Evolutionary conservation across 2,329 filamentous ascomycete species (phyloP).

Genomic region (Hawksworthiomyces lignivorus): DNA sequence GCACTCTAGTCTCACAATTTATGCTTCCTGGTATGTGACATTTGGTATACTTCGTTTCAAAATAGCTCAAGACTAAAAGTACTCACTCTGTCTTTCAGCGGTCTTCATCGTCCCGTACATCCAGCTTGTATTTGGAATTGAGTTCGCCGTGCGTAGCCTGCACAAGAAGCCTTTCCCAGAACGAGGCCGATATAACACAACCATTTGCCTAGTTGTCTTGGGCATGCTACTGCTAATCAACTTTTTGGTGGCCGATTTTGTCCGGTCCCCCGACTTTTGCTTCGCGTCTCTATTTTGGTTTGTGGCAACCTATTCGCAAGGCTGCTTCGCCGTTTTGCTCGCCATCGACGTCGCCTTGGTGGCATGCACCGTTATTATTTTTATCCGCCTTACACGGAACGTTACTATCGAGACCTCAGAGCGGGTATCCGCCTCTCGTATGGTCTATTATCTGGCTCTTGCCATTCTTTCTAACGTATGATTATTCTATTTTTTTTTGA

Average conservation of each 20-base stretch:
- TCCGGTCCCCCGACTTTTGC: conserved; percentile 51
- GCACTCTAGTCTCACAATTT: conserved; percentile 45
- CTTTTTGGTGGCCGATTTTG: conserved; percentile 50
- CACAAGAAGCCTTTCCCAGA: conserved; percentile 48
- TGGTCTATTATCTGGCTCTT: conserved; percentile 59
- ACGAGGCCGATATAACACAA: conserved; percentile 51
- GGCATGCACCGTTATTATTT: conserved; percentile 44
- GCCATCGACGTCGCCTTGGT: conserved; percentile 43
- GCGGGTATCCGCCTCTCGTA: conserved; percentile 56
- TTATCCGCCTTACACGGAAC: conserved; percentile 47
- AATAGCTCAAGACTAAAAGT: neutral
- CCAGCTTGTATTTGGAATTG: conserved; percentile 57
- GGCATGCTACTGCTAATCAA: conserved; percentile 44
- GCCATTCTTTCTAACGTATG: conserved; percentile 51
- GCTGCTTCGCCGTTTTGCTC: conserved; percentile 47
- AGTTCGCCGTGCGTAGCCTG: conserved; percentile 50
- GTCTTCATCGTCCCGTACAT: conserved; percentile 60
- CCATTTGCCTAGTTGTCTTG: conserved; percentile 46
- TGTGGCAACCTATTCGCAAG: conserved; percentile 50
- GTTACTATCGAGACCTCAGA: conserved; percentile 50
- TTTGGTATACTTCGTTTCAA: neutral
- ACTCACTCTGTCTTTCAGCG: conserved; percentile 30
- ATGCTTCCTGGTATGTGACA: conserved; percentile 50
- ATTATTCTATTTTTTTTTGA: conserved; percentile 6
- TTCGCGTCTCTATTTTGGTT: conserved; percentile 64